phyloP scores from a whole-genome alignment of 306 rosid species.

The Glycine soja region DNA sequence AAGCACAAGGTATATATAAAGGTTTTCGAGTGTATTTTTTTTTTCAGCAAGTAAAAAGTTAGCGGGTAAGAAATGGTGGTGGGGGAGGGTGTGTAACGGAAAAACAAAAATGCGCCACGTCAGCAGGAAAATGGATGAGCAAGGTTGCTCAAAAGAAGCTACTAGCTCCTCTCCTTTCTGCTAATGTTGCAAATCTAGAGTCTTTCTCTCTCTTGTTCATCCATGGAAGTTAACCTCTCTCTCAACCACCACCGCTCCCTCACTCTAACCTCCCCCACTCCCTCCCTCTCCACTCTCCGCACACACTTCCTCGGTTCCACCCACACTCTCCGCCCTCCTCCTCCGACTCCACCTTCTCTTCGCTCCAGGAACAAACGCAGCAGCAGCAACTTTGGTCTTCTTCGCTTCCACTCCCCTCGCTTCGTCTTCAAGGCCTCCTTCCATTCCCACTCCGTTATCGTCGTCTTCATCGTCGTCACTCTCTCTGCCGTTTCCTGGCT shows the following conservation, averaged over 20 bases:
- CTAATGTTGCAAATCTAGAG: slow-evolving; percentile 31
- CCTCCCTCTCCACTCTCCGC: slow-evolving; percentile 56
- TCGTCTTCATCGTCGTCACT: slow-evolving; percentile 66
- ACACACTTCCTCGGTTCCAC: slow-evolving; percentile 64
- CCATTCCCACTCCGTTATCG: slow-evolving; percentile 57
- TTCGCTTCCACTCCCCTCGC: slow-evolving; percentile 57
- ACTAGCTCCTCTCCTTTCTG: slow-evolving; percentile 42
- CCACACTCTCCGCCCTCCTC: slow-evolving; percentile 58
- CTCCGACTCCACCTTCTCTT: slow-evolving; percentile 38
- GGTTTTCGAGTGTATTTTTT: no score
- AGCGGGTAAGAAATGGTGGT: no score
- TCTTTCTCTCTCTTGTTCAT: slow-evolving; percentile 30
- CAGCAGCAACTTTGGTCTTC: slow-evolving; percentile 38
- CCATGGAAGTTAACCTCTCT: slow-evolving; percentile 72
- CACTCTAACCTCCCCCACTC: not conserved
- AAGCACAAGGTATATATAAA: no score
- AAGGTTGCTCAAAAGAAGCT: not conserved
- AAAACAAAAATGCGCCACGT: slow-evolving; percentile 50
- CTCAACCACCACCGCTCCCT: slow-evolving; percentile 61
- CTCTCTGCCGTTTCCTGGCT: slow-evolving; percentile 73
- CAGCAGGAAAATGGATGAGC: slow-evolving; percentile 51
- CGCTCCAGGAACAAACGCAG: slow-evolving; percentile 48
- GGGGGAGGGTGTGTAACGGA: slow-evolving; percentile 7
- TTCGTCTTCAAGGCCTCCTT: slow-evolving; percentile 68
- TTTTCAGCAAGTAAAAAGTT: no score